Evolutionary conservation across 306 rosid genomes (phyloP), one percentile per base, ranked within the genome.

Genomic region (Mimosa pudica): DNA sequence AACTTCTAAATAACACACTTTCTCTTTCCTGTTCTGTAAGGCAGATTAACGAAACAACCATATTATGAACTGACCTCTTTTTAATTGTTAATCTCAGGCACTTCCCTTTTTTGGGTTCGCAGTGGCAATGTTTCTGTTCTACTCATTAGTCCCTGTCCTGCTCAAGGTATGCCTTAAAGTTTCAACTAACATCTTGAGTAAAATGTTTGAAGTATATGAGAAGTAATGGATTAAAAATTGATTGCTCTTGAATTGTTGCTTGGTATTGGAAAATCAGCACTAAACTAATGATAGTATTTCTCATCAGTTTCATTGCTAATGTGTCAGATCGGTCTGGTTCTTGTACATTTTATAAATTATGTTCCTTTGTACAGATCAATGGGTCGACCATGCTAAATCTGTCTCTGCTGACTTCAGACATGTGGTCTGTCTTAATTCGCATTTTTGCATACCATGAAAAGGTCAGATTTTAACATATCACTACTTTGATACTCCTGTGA

Each of bases 301-400:
- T 78, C 45, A 12, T 38, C 47, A 55, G 13, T 65, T 70, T n/a
- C 14, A 4, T 33, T 7, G 30, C 73, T 52, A 10, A 63, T 18
- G 14, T 62, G 18, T 79, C n/a, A 36, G 46, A 41, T 65, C 36
- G 60, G 12, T 5, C 58, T 49, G 70, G 60, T 51, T 73, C 35
- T 17, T 63, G 42, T 64, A 63, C 48, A 30, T 18, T 66, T 42
- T 52, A 33, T 80, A 45, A 52, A 75, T 20, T 79, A 33, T 82
- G 61, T 69, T 79, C 54, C 33, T 84, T 71, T 68, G 74, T 80
- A 82, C 94, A 95, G 98, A 81, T 72, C 52, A 89, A 83, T 44
- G 98, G 98, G 52, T 88, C 98, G 44, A 91, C 98, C 66, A 95
- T 95, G 98, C 89, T 95, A 55, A 95, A 95, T 83, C 89, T 95